Evolutionary conservation across 495 filamentous ascomycete species (phyloP).

Genomic region (Penicillium goetzii): DNA sequence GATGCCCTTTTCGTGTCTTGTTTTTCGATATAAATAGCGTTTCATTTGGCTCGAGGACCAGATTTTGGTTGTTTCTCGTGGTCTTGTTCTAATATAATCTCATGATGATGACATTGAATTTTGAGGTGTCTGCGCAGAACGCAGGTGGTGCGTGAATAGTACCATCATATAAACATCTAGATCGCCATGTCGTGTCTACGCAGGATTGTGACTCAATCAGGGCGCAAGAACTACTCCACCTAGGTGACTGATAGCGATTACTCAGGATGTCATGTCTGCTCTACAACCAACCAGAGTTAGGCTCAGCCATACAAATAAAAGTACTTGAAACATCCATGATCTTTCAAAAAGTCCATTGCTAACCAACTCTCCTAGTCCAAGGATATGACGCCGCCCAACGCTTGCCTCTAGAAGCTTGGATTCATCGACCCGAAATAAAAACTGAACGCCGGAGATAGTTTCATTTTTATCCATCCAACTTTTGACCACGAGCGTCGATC

Average conservation of each 20-base stretch:
- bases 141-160: not conserved
- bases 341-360: conserved; percentile 23
- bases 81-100: conserved; percentile 31
- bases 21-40: conserved; percentile 6
- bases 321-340: conserved; percentile 1
- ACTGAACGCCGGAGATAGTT: conserved; percentile 28
- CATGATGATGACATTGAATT: conserved; percentile 32
- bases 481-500: not conserved
- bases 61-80: not conserved
- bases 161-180: not conserved
- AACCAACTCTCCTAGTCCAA: conserved; percentile 21
- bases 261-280: not conserved
- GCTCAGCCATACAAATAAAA: not conserved
- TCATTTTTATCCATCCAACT: conserved; percentile 22
- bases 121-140: not conserved
- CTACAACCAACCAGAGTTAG: not conserved
- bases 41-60: not conserved
- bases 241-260: not conserved
- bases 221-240: too few species aligned
- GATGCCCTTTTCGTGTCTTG: not conserved
- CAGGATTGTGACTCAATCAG: too few species aligned
- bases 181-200: not conserved
- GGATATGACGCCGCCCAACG: conserved; percentile 25
- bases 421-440: conserved; percentile 16
- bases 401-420: conserved; percentile 22